These are phyloP conservation scores for Kernera saxatilis DNA, from an alignment of 345 rosid species.

Conservation along the genomic window DNA sequence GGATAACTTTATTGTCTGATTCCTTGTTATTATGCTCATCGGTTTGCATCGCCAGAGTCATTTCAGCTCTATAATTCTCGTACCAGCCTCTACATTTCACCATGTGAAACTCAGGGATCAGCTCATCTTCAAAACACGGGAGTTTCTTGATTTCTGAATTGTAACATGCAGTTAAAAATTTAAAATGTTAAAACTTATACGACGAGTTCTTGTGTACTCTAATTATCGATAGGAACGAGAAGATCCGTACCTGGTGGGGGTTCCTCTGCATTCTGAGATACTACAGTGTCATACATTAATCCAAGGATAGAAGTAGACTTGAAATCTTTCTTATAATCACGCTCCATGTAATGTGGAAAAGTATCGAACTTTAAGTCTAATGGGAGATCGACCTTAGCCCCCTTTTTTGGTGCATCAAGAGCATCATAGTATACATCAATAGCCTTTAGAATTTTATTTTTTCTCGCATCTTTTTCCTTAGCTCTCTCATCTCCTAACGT, in stretches of 20 bases:
- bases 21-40: background rate
- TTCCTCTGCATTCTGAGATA: conserved; percentile 16
- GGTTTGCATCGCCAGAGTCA: conserved; percentile 26
- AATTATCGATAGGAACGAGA: background rate
- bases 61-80: conserved; percentile 39
- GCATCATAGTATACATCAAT: conserved; percentile 71
- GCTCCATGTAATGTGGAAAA: conserved; percentile 61
- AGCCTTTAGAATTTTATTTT: conserved; percentile 30
- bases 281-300: conserved; percentile 44
- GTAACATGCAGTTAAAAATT: background rate
- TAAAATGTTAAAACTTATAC: background rate
- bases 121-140: conserved; percentile 35
- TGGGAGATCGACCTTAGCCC: conserved; percentile 50
- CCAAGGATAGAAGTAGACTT: conserved; percentile 62
- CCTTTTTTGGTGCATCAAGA: conserved; percentile 63
- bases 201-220: background rate
- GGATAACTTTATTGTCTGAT: conserved; percentile 16
- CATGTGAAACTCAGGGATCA: conserved; percentile 1
- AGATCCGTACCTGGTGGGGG: conserved; percentile 33
- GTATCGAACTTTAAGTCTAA: conserved; percentile 28
- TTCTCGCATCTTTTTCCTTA: conserved; percentile 35
- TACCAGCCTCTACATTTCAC: conserved; percentile 38
- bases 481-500: conserved; percentile 30
- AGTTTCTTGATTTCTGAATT: conserved; percentile 50
- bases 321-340: conserved; percentile 13